Base-by-base conservation (phyloP, 148 eudicot species). In the Fagopyrum homotropicum region DNA sequence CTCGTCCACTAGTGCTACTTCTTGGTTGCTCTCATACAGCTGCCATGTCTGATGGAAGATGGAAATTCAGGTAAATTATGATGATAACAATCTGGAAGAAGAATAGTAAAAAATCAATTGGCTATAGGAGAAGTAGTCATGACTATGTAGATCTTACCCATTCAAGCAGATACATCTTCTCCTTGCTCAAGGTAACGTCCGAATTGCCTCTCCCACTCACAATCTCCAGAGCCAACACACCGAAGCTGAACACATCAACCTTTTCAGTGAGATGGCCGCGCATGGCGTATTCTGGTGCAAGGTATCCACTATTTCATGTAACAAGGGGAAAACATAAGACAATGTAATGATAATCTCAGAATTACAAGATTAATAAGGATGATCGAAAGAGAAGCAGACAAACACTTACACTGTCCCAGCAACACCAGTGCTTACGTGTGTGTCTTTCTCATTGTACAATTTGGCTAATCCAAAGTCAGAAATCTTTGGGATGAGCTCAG, bases 261-360 rank as follows among this genome's bases (percentile, higher is more conserved):
- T 93, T 93, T 77, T 93, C 94, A 1, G 98, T 93, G 19, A 91
- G 97, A 68, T 82, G 95, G 50, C 98, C 98, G 70, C 92, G 88
- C 91, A 93, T 80, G n/a, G 98, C 98, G 70, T 93, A 93, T 76
- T 93, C 98, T 8, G 93, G 98, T 22, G 98, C 98, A 80, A 93
- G 92, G 81, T 90, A 93, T 44, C 98, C 98, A 79, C 98, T 60
- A 14, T 49, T 7, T 49, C 52, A 49, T 49, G 52, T 49, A 49
- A 7, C 52, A 49, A 49, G 12, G 52, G 52, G 15, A 49, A 12
- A 7, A 49, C 52, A 49, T 49, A 49, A 49, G 52, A 8, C 52
- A 49, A 8, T 49, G 52, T 12, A 35, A 35, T 35, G 40, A 35
- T 35, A 1, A 35, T 35, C 40, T 35, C 2, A 35, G 40, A 35